Conservation (phyloP, 345 rosid species). For the Barbarea vulgaris region DNA sequence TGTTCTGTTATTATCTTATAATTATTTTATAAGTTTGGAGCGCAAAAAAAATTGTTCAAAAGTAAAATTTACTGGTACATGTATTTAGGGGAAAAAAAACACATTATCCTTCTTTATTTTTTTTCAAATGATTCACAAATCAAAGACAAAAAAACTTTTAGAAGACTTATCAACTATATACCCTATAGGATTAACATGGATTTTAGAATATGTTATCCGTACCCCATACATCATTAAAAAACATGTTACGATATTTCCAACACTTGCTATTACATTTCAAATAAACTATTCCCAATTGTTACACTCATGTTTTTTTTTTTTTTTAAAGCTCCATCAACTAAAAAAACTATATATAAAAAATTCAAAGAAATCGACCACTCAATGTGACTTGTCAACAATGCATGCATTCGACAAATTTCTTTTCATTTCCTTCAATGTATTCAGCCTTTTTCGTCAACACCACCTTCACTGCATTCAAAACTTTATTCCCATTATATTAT, state of each 20-base stretch:
- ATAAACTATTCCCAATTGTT: conserved; percentile 14
- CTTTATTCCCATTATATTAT: conserved; percentile 15
- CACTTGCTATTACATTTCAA: conserved; percentile 8
- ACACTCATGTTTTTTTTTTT: neutral
- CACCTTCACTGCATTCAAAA: conserved; percentile 29
- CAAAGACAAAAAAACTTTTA: neutral
- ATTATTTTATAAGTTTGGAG: neutral
- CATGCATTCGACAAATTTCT: conserved; percentile 8
- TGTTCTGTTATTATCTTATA: neutral
- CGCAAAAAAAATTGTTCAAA: neutral
- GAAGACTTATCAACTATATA: neutral
- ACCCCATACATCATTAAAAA: conserved; percentile 22
- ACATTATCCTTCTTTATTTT: neutral
- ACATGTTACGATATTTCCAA: conserved; percentile 32
- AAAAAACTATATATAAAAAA: neutral
- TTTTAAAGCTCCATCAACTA: neutral
- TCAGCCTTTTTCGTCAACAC: conserved; percentile 16
- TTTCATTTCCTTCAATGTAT: conserved; percentile 26
- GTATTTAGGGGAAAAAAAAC: neutral
- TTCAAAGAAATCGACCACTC: neutral
- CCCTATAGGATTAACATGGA: neutral
- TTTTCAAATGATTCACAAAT: neutral
- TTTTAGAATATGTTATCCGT: conserved; percentile 20
- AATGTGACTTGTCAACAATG: conserved; percentile 10
- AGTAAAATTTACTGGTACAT: neutral